These are phyloP conservation scores for Clathrospora elynae DNA, from an alignment of 2,329 filamentous ascomycete genomes.

Conservation along the genomic window DNA sequence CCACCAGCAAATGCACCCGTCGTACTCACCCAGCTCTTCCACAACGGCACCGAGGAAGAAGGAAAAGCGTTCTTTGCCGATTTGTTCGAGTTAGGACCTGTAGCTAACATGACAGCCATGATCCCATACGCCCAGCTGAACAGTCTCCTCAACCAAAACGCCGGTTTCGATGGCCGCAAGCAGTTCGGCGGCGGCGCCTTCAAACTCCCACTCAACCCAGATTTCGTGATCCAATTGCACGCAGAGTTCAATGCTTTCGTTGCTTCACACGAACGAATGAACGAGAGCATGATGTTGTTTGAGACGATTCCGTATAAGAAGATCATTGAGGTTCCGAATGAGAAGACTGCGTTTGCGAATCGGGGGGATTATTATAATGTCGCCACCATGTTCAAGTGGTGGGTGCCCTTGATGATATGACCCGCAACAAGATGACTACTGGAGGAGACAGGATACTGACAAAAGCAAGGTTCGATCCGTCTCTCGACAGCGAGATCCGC, in stretches of 20 bases:
- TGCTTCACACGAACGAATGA: constrained; percentile 24
- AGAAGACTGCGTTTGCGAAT: constrained; percentile 35
- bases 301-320: constrained; percentile 37
- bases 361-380: constrained; percentile 44
- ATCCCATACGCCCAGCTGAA: constrained; percentile 47
- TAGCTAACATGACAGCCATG: constrained; percentile 29
- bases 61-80: constrained; percentile 33
- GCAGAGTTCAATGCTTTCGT: constrained; percentile 38
- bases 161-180: constrained; percentile 46
- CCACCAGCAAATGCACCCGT: constrained; percentile 40
- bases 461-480: constrained; percentile 30
- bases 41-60: constrained; percentile 44
- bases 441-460: constrained; percentile 1
- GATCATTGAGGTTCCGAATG: constrained; percentile 31
- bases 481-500: constrained; percentile 33
- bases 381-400: constrained; percentile 42
- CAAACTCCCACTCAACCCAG: constrained; percentile 37
- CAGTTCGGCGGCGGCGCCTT: constrained; percentile 47
- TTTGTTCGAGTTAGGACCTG: constrained; percentile 35
- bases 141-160: constrained; percentile 34
- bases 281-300: constrained; percentile 38
- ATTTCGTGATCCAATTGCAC: constrained; percentile 32
- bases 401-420: constrained; percentile 3
- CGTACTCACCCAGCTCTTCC: constrained; percentile 38
- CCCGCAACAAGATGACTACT: too few species aligned